Base-by-base conservation (phyloP, 2,329 filamentous ascomycete genomes). In the Monosporascus cannonballus region DNA sequence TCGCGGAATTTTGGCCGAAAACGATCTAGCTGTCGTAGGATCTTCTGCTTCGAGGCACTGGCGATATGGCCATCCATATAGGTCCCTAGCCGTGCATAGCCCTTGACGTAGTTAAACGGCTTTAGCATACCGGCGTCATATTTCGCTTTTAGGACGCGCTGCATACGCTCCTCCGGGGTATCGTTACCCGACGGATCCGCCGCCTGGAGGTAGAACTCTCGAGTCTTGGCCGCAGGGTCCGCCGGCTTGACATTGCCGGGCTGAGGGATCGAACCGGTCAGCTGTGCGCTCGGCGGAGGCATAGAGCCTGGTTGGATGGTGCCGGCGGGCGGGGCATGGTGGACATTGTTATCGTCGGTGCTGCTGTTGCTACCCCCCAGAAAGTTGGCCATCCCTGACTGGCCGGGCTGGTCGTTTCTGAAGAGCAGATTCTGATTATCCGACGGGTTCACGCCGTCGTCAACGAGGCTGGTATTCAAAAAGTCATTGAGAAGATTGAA, bases 21-120 rank as follows among this genome's bases (percentile, higher is more conserved):
- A 52, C 89, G 86, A 70, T 96, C 90, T 44, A 99, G 80, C 65
- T 96, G 93, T 55, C 90, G 85, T 45, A 96, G 74, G 56, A 99
- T 96, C 73, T 95, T 94, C 63, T 95, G 87, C 56, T 94, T 91
- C 20, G 89, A 94, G 17, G 82, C 76, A 24, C 87, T 82, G 50
- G 89, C 85, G 67, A 97, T 87, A 67, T 97, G 86, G 54, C 85
- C 84, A 64, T 96, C 91, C 78, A 99, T 92, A 69, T 96, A 99
- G 57, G 87, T 85, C 57, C 91, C 90, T 47, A 99, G 76, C 34
- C 91, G 83, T 11, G 90, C 87, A 69, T 99, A 99, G 14, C 94
- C 94, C 65, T 95, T 96, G 62, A 97, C 90, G 70, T 99, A 99
- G 73, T 97, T 97, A 79, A 99, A 99, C 1, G 94, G 94, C 66